Evolutionary conservation across 768 basidiomycete genomes (phyloP), one percentile per base, ranked within the genome.

Genomic region (Pisolithus tinctorius): DNA sequence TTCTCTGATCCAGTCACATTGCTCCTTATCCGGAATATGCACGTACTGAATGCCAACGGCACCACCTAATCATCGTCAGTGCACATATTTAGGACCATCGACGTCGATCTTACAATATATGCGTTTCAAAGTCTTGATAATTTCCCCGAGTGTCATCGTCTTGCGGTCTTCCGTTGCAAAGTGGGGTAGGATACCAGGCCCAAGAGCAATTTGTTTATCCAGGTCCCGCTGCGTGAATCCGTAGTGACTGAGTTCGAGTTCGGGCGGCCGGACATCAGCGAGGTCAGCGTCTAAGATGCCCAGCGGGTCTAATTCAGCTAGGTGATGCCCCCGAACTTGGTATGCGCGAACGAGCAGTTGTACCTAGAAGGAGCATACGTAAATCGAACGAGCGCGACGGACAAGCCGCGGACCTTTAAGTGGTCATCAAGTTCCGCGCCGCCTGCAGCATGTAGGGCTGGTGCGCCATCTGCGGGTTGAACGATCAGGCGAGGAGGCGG

Each of bases 1-100:
- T 65, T 93, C 92, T 58, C 96, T 80, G 61, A 99, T 94, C 96
- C 96, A 99, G 71, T 99, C 94, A 65, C 96, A 99, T 66, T 99
- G 91, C 57, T 94, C 91, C 75, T 95, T 91, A 78, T 96, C 91
- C 26, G 95, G 91, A 53, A 99, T 99, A 71, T 99, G 96, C 43
- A 88, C 76, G 64, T 94, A 95, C 64, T 95, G 92, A 51, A 90
- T 85, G 48, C 92, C 92, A 54, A 95, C 75, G 51, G 87, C 84
- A 49, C 90, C 88, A 61, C 90, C 91, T 93, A 59, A 6, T 43
- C 20, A 42, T 47, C 50, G 6, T 63, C 25, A 55, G 49, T 20
- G 48, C 45, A 26, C 39, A 49, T 38, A 25, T 26, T 20, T 8
- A 47, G 16, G 8, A 38, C 0, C n/a, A 41, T 51, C 53, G 2